These are phyloP conservation scores for Hemileccinum impolitum DNA, from an alignment of 768 basidiomycete genomes.

Conservation along the genomic window DNA sequence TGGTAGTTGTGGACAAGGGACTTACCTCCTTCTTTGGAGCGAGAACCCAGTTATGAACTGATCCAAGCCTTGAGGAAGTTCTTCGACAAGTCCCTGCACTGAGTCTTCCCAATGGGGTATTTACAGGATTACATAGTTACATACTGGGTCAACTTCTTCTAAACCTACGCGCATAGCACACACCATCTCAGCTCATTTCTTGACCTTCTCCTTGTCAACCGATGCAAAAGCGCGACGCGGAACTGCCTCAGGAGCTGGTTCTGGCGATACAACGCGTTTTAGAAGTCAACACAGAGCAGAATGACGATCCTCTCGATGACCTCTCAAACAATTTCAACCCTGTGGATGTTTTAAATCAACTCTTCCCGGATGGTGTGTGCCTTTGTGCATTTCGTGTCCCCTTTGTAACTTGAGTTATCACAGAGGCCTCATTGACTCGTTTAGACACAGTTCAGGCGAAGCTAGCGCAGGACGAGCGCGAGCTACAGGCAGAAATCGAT, in stretches of 20 bases:
- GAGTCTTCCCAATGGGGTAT: constrained; percentile 12
- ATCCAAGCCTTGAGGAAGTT: no score
- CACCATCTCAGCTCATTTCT: background rate
- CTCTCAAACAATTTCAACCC: constrained; percentile 57
- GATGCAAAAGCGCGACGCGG: constrained; percentile 36
- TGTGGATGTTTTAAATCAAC: constrained; percentile 49
- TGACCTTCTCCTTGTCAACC: background rate
- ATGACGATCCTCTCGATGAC: constrained; percentile 55
- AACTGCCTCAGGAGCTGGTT: constrained; percentile 64
- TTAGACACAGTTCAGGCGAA: constrained; percentile 68
- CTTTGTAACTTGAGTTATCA: constrained; percentile 1
- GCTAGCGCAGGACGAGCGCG: constrained; percentile 64
- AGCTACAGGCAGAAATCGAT: constrained; percentile 71
- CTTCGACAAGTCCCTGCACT: background rate
- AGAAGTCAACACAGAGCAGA: constrained; percentile 43
- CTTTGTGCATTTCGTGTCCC: background rate
- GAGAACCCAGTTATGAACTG: no score
- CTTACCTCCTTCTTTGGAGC: constrained; percentile 4
- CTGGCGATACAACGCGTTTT: constrained; percentile 70
- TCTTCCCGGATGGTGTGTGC: constrained; percentile 75
- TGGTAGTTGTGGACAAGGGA: background rate
- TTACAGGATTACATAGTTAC: background rate
- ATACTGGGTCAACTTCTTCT: no score
- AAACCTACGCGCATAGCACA: no score
- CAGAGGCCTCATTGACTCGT: constrained; percentile 74